Base-by-base conservation (phyloP, 2,329 filamentous ascomycete genomes). In the Pseudopyrenochaeta lycopersici region DNA sequence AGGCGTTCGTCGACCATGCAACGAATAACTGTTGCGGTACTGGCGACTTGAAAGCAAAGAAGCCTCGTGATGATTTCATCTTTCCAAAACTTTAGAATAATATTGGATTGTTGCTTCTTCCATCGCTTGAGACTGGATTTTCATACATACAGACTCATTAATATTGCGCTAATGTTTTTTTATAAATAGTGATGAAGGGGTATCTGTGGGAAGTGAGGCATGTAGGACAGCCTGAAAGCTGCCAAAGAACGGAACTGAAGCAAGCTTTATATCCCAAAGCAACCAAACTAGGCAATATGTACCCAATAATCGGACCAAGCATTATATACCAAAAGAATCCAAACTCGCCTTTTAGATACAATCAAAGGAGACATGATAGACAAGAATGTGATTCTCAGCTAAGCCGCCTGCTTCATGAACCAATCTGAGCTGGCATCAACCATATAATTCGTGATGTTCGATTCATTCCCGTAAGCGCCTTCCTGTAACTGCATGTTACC, bases 401-500 rank as follows among this genome's bases (percentile, higher is more conserved):
- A 39, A 14, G 58, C 58, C 5, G 65, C 44, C 12, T 66, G 63
- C 44, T 68, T 68, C 38, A 68, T 88, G n/a, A 91, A 81, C 89
- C 89, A 91, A 71, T 91, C 89, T 56, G 86, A 87, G 63, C 85
- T 90, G 2, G 85, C 86, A 75, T 91, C 88, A 27, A 90, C 84
- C 84, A 89, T 90, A 64, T 90, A 91, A 66, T 91, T 90, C 40
- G 87, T 90, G 54, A 91, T 91, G 64, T 91, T 91, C 64, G 89
- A 90, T 72, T 90, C 88, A 52, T 89, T 89, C 46, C 65, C 75
- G 56, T 58, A 68, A 6, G 56, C 60, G 9, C 61, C 66, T 12
- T 70, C 68, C 6, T 62, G 58, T 54, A 70, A 55, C 23, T 58
- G 67, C 52, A 67, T 63, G 15, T 65, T 63, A 7, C 68, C 67